Conservation (phyloP, 1,284 basidiomycete species). For the Bjerkandera adusta region DNA sequence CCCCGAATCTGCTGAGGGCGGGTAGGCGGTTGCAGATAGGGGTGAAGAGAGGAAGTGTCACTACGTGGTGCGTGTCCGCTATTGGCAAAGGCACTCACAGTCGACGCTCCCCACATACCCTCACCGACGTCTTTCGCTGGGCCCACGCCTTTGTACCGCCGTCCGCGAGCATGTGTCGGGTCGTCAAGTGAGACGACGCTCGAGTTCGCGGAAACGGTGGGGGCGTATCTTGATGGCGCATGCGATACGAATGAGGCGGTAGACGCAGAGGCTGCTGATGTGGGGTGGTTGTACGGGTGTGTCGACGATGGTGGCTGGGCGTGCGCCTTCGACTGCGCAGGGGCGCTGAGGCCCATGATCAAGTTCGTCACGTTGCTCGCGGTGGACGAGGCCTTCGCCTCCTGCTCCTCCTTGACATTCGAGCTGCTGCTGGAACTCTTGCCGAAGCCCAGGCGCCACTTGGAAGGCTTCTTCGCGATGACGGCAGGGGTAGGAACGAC, state of each 20-base stretch:
- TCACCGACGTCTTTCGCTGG: slow-evolving; percentile 8
- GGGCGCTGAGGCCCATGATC: slow-evolving; percentile 64
- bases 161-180: slow-evolving; percentile 7
- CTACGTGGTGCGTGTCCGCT: slow-evolving; percentile 6
- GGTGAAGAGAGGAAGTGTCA: slow-evolving; percentile 12
- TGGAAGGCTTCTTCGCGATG: slow-evolving; percentile 72
- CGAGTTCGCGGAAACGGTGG: slow-evolving; percentile 6
- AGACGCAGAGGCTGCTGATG: neutral
- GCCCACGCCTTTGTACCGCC: slow-evolving; percentile 1
- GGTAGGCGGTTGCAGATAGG: slow-evolving; percentile 11
- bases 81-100: slow-evolving; percentile 18
- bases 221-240: slow-evolving; percentile 6
- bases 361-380: slow-evolving; percentile 68
- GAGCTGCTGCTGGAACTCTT: slow-evolving; percentile 46
- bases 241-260: slow-evolving; percentile 7
- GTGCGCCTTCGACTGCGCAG: slow-evolving; percentile 23
- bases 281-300: slow-evolving; percentile 1
- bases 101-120: slow-evolving; percentile 16
- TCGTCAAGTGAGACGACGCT: slow-evolving; percentile 16
- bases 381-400: slow-evolving; percentile 42
- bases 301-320: neutral
- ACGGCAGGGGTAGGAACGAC: slow-evolving; percentile 17
- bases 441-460: slow-evolving; percentile 77
- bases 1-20: slow-evolving; percentile 32
- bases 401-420: slow-evolving; percentile 40